Evolutionary conservation across 495 filamentous ascomycete species (phyloP).

Genomic region (Tuber melanosporum): DNA sequence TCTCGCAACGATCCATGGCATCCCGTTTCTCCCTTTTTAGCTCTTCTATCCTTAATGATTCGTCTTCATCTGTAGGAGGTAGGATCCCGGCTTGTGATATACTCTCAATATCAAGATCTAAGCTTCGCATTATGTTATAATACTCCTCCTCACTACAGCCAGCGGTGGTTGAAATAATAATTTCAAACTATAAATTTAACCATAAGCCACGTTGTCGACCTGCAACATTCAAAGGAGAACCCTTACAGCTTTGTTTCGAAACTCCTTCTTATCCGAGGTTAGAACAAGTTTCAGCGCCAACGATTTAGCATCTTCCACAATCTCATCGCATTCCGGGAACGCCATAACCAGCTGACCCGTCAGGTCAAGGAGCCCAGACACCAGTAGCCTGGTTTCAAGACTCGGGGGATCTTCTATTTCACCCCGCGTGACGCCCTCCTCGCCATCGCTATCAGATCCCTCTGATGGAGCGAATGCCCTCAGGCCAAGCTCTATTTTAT

Average conservation of each 20-base stretch:
- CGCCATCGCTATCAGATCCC: background rate
- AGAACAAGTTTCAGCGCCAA: conserved; percentile 37
- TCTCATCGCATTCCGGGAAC: conserved; percentile 33
- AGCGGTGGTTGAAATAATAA: conserved; percentile 36
- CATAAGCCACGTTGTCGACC: conserved; percentile 15
- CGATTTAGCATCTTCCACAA: conserved; percentile 26
- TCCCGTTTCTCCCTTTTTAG: conserved; percentile 40
- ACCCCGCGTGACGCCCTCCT: background rate
- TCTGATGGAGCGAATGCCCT: conserved; percentile 11
- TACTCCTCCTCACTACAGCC: conserved; percentile 36
- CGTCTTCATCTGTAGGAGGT: conserved; percentile 32
- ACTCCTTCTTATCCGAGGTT: conserved; percentile 31
- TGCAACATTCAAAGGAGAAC: background rate
- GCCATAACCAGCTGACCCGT: conserved; percentile 35
- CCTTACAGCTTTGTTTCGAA: conserved; percentile 41
- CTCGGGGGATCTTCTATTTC: conserved; percentile 10
- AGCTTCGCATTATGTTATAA: conserved; percentile 37
- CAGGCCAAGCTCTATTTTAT: conserved; percentile 33
- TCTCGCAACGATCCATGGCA: conserved; percentile 40
- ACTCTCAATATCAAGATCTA: conserved; percentile 37
- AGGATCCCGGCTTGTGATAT: conserved; percentile 25
- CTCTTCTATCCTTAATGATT: conserved; percentile 33
- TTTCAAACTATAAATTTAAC: conserved; percentile 34
- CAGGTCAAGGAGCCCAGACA: conserved; percentile 39
- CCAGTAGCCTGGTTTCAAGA: conserved; percentile 35